Evolutionary conservation across 2,329 filamentous ascomycete genomes (phyloP), one percentile per base, ranked within the genome.

Genomic region (Aphanocladium album): DNA sequence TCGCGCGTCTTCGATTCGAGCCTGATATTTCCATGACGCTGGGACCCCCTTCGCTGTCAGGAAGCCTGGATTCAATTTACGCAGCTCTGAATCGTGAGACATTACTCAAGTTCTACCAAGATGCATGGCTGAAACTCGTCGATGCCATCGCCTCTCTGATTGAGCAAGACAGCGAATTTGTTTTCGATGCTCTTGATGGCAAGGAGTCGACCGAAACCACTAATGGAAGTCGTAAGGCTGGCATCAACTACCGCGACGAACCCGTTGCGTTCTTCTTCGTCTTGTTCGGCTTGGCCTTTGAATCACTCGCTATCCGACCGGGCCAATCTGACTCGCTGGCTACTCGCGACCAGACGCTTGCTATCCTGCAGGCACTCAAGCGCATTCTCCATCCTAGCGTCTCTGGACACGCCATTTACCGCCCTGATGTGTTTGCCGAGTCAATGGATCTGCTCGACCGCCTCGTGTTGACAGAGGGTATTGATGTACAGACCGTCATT

Each of bases 181-280:
- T 99, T 3, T 99, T 99, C 70, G 93, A 97, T 73, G 95, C 95
- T 1, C 78, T 99, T 7, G 95, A 99, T 70, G 93, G 93, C 56
- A 96, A 95, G 70, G 83, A 85, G 67, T 76, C 77, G 0, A 77
- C 80, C 11, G 81, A 76, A 23, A 73, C 77, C 5, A 73, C 74
- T 27, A 83, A 81, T 62, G 80, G 79, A 2, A 77, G 82, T 47
- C 77, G 79, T 17, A 90, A 89, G 71, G 82, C 87, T 53, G 90
- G 93, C 65, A 98, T 99, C 77, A 98, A 98, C 73, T 99, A 99
- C 72, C 90, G 95, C 52, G 93, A 98, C 70, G 95, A 99, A 72
- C 95, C 95, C 0, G 91, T 98, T 1, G 95, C 95, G 0, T 99
- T 99, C 80, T 99, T 99, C 79, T 99, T 99, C 69, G 93, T 99